Evolutionary conservation across 2,329 filamentous ascomycete species (phyloP).

Genomic region (Penicillium frequentans): DNA sequence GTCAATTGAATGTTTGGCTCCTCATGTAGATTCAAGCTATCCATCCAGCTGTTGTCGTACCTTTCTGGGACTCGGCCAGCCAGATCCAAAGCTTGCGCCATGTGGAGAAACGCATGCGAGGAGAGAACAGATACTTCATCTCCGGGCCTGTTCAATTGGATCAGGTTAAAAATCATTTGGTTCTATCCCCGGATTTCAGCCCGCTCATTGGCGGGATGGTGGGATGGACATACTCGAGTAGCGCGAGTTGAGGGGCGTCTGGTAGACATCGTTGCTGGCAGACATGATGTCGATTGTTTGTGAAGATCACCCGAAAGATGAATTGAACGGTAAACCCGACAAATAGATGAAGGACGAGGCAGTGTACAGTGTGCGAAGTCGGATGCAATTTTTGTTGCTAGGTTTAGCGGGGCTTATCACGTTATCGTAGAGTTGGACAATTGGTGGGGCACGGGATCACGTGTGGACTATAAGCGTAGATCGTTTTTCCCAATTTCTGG

Average conservation of each 20-base stretch:
- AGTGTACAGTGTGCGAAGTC: slow-evolving; percentile 14
- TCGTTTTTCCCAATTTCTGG: background rate
- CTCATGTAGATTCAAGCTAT: background rate
- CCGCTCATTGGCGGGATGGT: slow-evolving; percentile 10
- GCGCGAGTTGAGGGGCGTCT: slow-evolving; percentile 68
- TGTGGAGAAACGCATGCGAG: slow-evolving; percentile 70
- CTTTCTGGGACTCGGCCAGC: slow-evolving; percentile 76
- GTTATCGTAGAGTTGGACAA: slow-evolving; percentile 27
- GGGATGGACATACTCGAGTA: slow-evolving; percentile 61
- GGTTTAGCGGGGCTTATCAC: slow-evolving; percentile 40
- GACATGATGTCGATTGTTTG: slow-evolving; percentile 33
- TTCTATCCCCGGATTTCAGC: slow-evolving; percentile 7
- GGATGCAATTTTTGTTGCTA: slow-evolving; percentile 32
- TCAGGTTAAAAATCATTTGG: slow-evolving; percentile 15
- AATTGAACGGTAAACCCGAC: slow-evolving; percentile 23
- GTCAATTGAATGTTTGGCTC: slow-evolving; percentile 20
- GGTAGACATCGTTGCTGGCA: slow-evolving; percentile 55
- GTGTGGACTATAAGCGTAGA: background rate
- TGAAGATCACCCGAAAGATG: slow-evolving; percentile 18
- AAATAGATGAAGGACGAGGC: background rate
- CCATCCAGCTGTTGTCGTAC: slow-evolving; percentile 23
- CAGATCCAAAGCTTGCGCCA: slow-evolving; percentile 86
- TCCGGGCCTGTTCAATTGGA: slow-evolving; percentile 48
- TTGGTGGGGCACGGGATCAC: slow-evolving; percentile 11
- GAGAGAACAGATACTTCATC: slow-evolving; percentile 79